A percentile compares a stretch with the other conserved stretches of the same genome.
These are phyloP conservation scores for Solanum habrochaites DNA, from an alignment of 257 asterid genomes.

Conservation along the genomic window DNA sequence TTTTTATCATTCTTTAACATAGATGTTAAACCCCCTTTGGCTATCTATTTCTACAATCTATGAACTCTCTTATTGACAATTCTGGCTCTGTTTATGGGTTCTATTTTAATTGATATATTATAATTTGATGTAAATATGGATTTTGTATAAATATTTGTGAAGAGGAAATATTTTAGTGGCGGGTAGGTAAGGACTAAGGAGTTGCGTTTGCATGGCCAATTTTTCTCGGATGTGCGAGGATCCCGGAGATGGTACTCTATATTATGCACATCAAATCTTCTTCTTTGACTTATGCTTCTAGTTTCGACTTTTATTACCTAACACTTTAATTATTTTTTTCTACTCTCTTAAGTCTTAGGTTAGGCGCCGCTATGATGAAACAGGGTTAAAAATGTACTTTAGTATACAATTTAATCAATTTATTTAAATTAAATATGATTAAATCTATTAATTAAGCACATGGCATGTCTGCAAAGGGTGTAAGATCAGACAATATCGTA, in stretches of 20 bases:
- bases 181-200: neutral
- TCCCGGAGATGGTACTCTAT: neutral
- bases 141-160: too few relatives aligned
- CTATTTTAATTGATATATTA: too few relatives aligned
- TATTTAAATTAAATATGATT: too few relatives aligned
- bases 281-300: neutral
- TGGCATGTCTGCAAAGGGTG: neutral
- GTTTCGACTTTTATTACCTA: neutral
- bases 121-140: neutral
- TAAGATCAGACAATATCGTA: neutral
- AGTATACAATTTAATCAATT: too few relatives aligned
- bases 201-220: neutral
- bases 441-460: neutral
- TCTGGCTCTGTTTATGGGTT: too few relatives aligned
- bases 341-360: neutral
- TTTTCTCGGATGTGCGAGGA: neutral
- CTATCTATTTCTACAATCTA: too few relatives aligned
- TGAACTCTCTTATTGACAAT: too few relatives aligned
- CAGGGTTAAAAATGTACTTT: neutral
- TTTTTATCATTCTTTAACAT: too few relatives aligned
- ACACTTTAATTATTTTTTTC: neutral
- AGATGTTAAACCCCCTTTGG: accelerated
- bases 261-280: neutral
- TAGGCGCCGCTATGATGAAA: neutral
- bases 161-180: too few relatives aligned